phyloP scores from a whole-genome alignment of 2,329 filamentous ascomycete species.

The Aspergillus luchuensis region DNA sequence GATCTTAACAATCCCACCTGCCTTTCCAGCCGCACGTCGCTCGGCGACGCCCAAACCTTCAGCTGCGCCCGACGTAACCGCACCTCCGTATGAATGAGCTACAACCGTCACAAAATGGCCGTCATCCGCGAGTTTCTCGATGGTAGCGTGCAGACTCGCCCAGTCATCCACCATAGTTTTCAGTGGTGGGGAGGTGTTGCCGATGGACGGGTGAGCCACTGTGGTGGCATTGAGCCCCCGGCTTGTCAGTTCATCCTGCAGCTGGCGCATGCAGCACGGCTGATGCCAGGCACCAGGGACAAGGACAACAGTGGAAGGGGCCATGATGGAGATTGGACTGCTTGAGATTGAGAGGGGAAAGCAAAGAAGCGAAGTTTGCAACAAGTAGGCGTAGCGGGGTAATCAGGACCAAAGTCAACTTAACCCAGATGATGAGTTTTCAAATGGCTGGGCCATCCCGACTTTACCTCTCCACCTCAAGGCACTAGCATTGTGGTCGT shows the following conservation, averaged over 20 bases:
- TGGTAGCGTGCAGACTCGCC: neutral
- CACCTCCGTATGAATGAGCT: neutral
- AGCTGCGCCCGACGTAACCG: neutral
- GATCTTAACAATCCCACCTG: neutral
- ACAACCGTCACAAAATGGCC: neutral
- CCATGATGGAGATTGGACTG: neutral
- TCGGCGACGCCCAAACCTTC: neutral
- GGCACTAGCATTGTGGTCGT: too few species aligned
- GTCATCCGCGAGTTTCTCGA: neutral
- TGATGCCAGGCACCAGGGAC: neutral
- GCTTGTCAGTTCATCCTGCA: neutral
- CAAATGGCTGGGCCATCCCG: too few species aligned
- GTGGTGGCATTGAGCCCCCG: neutral
- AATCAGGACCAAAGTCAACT: neutral
- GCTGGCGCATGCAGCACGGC: neutral
- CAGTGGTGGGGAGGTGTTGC: neutral
- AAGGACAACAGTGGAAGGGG: neutral
- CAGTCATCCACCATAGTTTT: neutral
- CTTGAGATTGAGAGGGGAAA: neutral
- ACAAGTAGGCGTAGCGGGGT: neutral
- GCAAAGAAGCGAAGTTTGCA: neutral
- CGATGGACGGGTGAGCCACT: neutral
- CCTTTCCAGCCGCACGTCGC: neutral
- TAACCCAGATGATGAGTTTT: neutral
- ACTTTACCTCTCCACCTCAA: too few species aligned